Evolutionary conservation across 352 stramenopile genomes (phyloP), one percentile per base, ranked within the genome.

Genomic region (Hyaloperonospora brassicae): DNA sequence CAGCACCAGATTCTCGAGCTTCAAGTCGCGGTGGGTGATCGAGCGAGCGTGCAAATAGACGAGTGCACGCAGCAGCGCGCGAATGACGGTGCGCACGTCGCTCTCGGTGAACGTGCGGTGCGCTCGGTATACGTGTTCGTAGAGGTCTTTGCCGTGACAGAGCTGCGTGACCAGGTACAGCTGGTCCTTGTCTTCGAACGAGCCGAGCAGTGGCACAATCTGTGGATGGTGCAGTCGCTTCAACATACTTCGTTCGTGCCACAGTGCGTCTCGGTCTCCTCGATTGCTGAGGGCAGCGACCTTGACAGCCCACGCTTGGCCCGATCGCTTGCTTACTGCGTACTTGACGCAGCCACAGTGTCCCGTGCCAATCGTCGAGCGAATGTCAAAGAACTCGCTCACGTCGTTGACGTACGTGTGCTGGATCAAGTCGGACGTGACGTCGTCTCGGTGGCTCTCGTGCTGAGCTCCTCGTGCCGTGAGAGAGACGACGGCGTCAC

Each of bases 131-230:
- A 91, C 48, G 44, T 87, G 68, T 14, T 88, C 72, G 59, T 86
- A 91, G 12, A 93, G 63, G 42, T 88, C 79, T 43, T 88, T 87
- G 47, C 83, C 83, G 47, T 86, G 82, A 46, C 81, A 86, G n/a
- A 89, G 69, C 61, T 93, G 76, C 75, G 89, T 89, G 59, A 89
- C 70, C 78, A 93, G 89, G 70, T 93, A 93, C 74, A 93, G 87
- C 55, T 80, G 71, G 51, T 87, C 59, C 45, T 68, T 69, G 61
- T 91, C 80, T 53, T 91, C 81, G 51, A 88, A 91, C 34, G 76
- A 89, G 22, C 68, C 72, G 34, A 87, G 79, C 44, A 91, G 73
- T 38, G 76, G 79, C 47, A 91, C 81, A 34, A 91, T 89, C 50
- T 91, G 76, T 42, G 81, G 81, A 56, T 91, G 81, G 50, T 89